A percentile compares a stretch with the other conserved stretches of the same genome.
Evolutionary conservation across 495 filamentous ascomycete species (phyloP).

Genomic region (Tuber borchii): DNA sequence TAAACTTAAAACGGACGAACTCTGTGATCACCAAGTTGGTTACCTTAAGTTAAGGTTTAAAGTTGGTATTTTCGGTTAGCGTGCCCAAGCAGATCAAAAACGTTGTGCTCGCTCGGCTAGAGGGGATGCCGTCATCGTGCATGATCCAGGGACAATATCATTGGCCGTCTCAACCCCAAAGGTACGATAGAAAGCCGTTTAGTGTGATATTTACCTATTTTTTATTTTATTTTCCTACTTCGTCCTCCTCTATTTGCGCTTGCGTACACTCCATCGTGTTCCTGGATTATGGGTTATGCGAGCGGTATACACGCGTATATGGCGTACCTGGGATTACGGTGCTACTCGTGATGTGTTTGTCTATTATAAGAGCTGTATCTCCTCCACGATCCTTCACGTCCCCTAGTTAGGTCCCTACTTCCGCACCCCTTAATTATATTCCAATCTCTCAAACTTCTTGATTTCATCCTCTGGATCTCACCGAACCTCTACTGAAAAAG

Average conservation of each 20-base stretch:
- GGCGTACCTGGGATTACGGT: not conserved
- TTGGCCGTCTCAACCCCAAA: not conserved
- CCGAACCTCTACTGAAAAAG: not conserved
- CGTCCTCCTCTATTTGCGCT: not conserved
- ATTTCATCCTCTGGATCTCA: not conserved
- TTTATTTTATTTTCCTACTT: not conserved
- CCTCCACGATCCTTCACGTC: not conserved
- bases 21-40: not conserved
- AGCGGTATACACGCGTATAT: not conserved
- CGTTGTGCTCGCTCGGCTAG: not conserved
- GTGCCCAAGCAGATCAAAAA: not conserved
- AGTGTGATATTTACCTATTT: not conserved
- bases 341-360: not conserved
- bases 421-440: not conserved
- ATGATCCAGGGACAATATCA: not conserved
- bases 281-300: not conserved
- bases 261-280: not conserved
- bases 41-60: not conserved
- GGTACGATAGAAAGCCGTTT: not conserved
- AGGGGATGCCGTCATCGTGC: not conserved
- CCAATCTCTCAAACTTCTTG: not conserved
- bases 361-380: not conserved
- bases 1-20: not conserved
- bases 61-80: not conserved
- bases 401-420: not conserved